These are phyloP conservation scores for Metarhizium anisopliae DNA, from an alignment of 2,329 filamentous ascomycete genomes.

Conservation along the genomic window DNA sequence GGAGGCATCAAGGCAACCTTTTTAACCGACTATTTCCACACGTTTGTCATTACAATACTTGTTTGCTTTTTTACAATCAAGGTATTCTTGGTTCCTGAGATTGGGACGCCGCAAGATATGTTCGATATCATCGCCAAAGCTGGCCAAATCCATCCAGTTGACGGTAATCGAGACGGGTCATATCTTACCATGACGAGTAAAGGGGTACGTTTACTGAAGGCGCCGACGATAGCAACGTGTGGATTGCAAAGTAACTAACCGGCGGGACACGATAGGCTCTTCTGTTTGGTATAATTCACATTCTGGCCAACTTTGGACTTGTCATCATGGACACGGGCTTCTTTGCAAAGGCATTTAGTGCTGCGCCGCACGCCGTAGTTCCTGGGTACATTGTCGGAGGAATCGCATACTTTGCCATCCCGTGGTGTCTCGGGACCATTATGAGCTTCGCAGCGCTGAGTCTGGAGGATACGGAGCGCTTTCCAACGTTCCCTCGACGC, in stretches of 20 bases:
- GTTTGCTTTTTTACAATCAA: constrained; percentile 39
- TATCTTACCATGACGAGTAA: constrained; percentile 45
- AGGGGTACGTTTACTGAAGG: constrained; percentile 18
- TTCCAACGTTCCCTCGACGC: constrained; percentile 44
- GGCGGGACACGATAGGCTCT: constrained; percentile 26
- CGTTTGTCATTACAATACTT: constrained; percentile 43
- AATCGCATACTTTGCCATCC: constrained; percentile 44
- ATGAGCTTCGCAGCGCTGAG: constrained; percentile 39
- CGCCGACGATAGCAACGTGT: no score
- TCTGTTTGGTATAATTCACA: constrained; percentile 36
- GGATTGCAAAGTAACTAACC: neutral
- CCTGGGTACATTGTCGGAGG: constrained; percentile 36
- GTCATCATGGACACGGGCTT: constrained; percentile 47
- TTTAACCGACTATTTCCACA: constrained; percentile 45
- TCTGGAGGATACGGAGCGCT: constrained; percentile 36
- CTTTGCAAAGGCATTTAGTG: constrained; percentile 44
- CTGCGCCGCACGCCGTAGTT: constrained; percentile 34
- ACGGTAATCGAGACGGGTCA: constrained; percentile 34
- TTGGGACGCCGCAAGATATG: constrained; percentile 37
- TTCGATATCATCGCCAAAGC: constrained; percentile 41
- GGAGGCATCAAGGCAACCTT: constrained; percentile 32
- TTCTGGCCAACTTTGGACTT: constrained; percentile 25
- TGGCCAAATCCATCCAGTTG: constrained; percentile 33
- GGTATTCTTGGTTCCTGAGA: constrained; percentile 34
- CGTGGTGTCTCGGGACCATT: constrained; percentile 42